phyloP scores from a whole-genome alignment of 2,329 filamentous ascomycete species.

The Colletotrichum plurivorum region DNA sequence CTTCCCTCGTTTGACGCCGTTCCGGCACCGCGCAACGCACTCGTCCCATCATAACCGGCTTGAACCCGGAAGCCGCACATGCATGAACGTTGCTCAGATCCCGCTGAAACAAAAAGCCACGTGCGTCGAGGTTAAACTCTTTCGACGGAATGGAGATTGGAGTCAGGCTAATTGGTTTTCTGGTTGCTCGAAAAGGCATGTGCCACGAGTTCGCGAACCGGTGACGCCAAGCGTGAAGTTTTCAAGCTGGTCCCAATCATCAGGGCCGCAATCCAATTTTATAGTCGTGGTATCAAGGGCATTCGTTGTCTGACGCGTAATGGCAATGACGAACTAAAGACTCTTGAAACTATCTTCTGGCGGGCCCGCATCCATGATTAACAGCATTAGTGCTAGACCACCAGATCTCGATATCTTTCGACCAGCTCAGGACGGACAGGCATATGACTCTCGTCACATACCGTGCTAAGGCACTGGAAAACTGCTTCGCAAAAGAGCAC shows the following conservation, averaged over 20 bases:
- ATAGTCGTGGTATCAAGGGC: no score
- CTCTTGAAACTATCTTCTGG: no score
- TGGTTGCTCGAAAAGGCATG: neutral
- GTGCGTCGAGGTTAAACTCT: neutral
- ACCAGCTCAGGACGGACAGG: no score
- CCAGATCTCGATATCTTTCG: no score
- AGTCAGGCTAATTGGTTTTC: neutral
- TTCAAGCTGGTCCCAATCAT: neutral
- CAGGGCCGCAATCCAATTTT: no score
- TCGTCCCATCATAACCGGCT: neutral
- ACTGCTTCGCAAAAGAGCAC: no score
- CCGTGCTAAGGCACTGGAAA: no score
- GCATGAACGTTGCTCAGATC: neutral
- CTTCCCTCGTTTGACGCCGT: neutral
- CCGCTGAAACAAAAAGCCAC: neutral
- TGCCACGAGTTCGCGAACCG: neutral
- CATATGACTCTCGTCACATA: no score
- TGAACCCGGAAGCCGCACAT: neutral
- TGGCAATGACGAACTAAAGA: no score
- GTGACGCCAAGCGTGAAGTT: neutral
- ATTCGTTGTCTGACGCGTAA: no score
- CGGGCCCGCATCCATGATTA: no score
- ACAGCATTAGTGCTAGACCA: no score
- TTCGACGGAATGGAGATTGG: neutral
- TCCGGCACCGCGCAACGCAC: neutral